Evolutionary conservation across 768 basidiomycete species (phyloP), one percentile per base, ranked within the genome.

Genomic region (Mycena capillaripes): DNA sequence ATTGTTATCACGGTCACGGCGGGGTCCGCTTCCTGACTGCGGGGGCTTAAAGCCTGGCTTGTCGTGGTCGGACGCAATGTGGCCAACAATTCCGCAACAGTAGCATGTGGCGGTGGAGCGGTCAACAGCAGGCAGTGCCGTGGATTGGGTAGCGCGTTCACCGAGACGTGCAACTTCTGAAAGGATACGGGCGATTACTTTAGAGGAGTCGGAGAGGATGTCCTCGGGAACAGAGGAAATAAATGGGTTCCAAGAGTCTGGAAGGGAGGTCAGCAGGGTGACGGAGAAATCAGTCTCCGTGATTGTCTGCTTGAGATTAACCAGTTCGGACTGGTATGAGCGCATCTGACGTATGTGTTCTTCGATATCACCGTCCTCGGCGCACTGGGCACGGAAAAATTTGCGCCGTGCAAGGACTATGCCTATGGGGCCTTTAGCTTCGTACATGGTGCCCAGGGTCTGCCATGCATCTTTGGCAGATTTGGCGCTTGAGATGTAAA

Each of bases 361-460:
- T 17, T 79, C 77, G 44, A 82, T 75, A 55, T 80, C 76, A 25
- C 72, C 70, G 25, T 70, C 79, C 12, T 82, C 81, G 38, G 76
- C 56, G 58, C 72, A 75, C 17, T 50, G 38, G 23, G 75, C 58
- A 7, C 71, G 59, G 52, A 72, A 76, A 46, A 81, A 60, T 46
- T 78, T 76, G 29, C 79, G 74, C 1, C 74, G 73, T 0, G 71
- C 57, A 6, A 65, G 62, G 17, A 80, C 60, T 23, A 80, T 69
- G 11, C 73, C 77, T 5, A 77, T 62, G 16, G 77, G 69, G 9
- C 80, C 80, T 42, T 73, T 63, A 21, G 76, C 56, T 58, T 78
- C 78, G 64, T 77, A 82, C 56, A 78, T 78, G 19, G 56, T 66
- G 17, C n/a, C 32, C 23, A 82, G 67, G 19, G 71, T 71, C 14